Percentiles rank a stretch among this genome's conserved stretches.
Evolutionary conservation across 225 moss, liverwort and hornwort species (phyloP).

Genomic region (Pleurozium schreberi): DNA sequence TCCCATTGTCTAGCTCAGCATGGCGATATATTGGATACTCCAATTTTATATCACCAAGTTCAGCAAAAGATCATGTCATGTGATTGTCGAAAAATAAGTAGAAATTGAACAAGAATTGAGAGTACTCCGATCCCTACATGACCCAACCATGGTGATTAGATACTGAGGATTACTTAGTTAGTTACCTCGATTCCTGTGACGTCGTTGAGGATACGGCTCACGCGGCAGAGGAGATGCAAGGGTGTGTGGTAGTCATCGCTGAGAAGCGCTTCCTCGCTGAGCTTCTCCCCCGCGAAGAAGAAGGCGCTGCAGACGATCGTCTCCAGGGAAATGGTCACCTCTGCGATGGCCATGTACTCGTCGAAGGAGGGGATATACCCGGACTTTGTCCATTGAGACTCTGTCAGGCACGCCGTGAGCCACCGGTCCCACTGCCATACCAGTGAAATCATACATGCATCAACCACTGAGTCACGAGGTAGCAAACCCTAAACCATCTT

Average conservation of each 20-base stretch:
- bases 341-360: conserved; percentile 15
- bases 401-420: conserved; percentile 20
- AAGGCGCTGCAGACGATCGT: conserved; percentile 9
- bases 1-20: not conserved
- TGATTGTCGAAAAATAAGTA: not conserved
- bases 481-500: not conserved
- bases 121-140: not conserved
- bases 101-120: not conserved
- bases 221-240: conserved; percentile 12
- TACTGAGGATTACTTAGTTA: not conserved
- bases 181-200: conserved; percentile 15
- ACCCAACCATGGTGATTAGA: not conserved
- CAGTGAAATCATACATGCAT: not conserved
- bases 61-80: not conserved
- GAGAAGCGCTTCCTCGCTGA: conserved; percentile 6
- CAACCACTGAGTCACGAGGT: not conserved
- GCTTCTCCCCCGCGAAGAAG: conserved; percentile 10
- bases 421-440: conserved; percentile 24
- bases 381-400: conserved; percentile 23
- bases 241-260: conserved; percentile 5
- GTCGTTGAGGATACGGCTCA: conserved; percentile 34
- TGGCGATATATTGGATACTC: not conserved
- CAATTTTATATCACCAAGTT: not conserved
- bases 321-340: conserved; percentile 10
- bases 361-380: conserved; percentile 1